Evolutionary conservation across 2,329 filamentous ascomycete species (phyloP), one percentile per base, ranked within the genome.

Genomic region (Fusarium piperis): DNA sequence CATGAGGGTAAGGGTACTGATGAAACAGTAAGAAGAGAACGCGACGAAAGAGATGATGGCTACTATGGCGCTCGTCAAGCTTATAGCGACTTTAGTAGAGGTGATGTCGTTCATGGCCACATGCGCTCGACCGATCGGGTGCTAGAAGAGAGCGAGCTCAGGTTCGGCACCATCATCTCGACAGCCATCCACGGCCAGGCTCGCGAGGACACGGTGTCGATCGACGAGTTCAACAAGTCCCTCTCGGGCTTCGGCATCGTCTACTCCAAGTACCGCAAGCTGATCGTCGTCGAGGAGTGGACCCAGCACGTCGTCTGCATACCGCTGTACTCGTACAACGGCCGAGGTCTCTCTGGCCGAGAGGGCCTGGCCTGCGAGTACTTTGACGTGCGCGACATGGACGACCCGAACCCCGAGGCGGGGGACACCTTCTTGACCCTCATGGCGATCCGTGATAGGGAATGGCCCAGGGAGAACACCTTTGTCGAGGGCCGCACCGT

Each of bases 221-320:
- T 62, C 1, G 11, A 35, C 2, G 48, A 72, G 16, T 15, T 28
- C 32, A 66, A 73, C 52, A 36, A 60, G 15, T 59, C 64, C 11
- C 58, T 66, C 32, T 68, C 70, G 4, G 51, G 33, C 2, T 68
- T 65, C 36, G 73, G 74, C 4, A 20, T 68, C 3, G 60, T 74
- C n/a, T 59, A 73, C 59, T 76, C 74, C 28, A 76, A 76, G 16
- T 76, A 74, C 26, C 70, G 73, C n/a, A 76, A 73, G 62, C 71
- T 76, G 65, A 38, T 76, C 18, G 48, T 75, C 11, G 16, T 76
- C 4, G 70, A 74, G 6, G 38, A 10, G 2, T 76, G 73, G 73
- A 30, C 23, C 6, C 67, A 76, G 12, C 71, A 76, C 23, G 57
- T 51, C 6, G 55, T 59, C 8, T 76, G 74, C 48, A 35, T 76